Percentiles rank a stretch among this genome's conserved stretches.
These are phyloP conservation scores for Caryopteris hybrid DNA, from an alignment of 305 asterid species.

Conservation along the genomic window DNA sequence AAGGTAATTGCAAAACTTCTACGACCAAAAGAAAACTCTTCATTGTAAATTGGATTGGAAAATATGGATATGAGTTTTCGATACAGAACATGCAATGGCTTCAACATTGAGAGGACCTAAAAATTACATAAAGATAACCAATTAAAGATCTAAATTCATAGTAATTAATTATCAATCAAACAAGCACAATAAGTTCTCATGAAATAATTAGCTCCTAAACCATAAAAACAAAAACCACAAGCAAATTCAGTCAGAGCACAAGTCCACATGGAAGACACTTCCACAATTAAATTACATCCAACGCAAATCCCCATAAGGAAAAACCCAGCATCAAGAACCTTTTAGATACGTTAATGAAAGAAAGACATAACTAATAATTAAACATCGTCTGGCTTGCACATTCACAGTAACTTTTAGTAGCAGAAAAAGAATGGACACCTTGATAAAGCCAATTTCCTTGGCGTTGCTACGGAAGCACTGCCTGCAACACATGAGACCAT, in stretches of 20 bases:
- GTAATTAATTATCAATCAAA: background rate
- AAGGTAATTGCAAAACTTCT: too few relatives aligned
- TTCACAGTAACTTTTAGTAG: background rate
- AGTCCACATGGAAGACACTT: background rate
- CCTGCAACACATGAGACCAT: slow-evolving; percentile 58
- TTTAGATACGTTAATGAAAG: background rate
- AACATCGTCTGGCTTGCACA: background rate
- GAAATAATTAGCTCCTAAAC: background rate
- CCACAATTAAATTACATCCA: background rate
- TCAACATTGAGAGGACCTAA: too few relatives aligned
- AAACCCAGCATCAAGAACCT: background rate
- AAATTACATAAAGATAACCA: too few relatives aligned
- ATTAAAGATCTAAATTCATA: background rate
- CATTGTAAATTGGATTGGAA: too few relatives aligned
- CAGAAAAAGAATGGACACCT: slow-evolving; percentile 17
- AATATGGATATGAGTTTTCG: too few relatives aligned
- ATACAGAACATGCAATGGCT: too few relatives aligned
- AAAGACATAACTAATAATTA: background rate
- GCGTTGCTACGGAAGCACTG: slow-evolving; percentile 66
- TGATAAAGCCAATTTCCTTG: slow-evolving; percentile 57
- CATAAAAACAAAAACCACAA: background rate
- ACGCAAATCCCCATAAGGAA: background rate
- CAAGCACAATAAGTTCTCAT: background rate
- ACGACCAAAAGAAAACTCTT: too few relatives aligned
- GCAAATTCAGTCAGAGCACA: background rate